Percentiles rank a stretch among this genome's conserved stretches.
These are phyloP conservation scores for Hordeum marinum DNA, from an alignment of 176 grass and related monocot genomes.

Conservation along the genomic window DNA sequence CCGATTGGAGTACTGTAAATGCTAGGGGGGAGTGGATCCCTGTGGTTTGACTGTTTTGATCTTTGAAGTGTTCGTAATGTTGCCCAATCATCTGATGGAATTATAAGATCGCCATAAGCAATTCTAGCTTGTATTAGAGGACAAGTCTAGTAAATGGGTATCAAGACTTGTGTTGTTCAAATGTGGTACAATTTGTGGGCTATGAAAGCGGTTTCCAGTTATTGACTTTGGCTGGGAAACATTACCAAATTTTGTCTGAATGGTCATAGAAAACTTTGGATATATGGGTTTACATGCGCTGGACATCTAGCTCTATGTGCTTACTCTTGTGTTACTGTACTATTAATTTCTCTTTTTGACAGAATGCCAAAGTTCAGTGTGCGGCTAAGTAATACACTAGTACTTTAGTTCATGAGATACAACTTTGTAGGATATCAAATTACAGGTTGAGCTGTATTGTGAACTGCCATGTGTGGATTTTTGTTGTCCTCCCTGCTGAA, in stretches of 20 bases:
- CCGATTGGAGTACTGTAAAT: too few relatives aligned
- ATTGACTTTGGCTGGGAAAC: background rate
- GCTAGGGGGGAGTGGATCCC: too few relatives aligned
- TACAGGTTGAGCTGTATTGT: background rate
- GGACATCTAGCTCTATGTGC: background rate
- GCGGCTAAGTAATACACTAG: background rate
- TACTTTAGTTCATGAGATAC: background rate
- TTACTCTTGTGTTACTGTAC: background rate
- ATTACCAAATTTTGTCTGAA: background rate
- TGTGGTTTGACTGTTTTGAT: conserved; percentile 1
- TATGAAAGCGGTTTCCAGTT: conserved; percentile 5
- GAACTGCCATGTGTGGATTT: background rate
- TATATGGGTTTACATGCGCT: background rate
- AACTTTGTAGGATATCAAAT: background rate
- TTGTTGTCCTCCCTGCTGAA: background rate
- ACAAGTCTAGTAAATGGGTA: background rate
- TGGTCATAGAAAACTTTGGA: background rate
- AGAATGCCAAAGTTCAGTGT: background rate
- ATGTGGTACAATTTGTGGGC: background rate
- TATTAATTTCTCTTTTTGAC: background rate
- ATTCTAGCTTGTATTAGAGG: background rate
- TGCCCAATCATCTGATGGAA: background rate
- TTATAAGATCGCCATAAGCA: background rate
- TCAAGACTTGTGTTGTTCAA: background rate
- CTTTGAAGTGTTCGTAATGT: background rate